Conservation (phyloP, 2,329 filamentous ascomycete species). For the Aspergillus sp. region DNA sequence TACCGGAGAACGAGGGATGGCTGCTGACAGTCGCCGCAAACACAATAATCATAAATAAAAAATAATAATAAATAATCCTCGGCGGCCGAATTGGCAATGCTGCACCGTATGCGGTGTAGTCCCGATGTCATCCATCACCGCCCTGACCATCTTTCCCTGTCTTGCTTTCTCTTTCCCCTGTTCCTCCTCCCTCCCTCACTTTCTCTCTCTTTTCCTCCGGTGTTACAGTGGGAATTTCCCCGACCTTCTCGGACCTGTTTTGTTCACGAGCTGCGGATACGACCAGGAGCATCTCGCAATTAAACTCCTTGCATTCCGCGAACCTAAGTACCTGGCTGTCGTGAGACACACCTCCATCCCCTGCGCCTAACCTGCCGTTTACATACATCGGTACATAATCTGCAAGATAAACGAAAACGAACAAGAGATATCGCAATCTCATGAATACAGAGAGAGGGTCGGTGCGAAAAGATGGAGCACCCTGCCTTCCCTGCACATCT, state of each 20-base stretch:
- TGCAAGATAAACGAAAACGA: background rate
- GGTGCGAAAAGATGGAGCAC: constrained; percentile 9
- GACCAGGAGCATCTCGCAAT: background rate
- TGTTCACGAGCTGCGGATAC: background rate
- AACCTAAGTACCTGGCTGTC: background rate
- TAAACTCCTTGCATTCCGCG: background rate
- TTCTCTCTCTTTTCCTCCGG: background rate
- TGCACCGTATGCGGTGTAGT: background rate
- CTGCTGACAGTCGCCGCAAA: background rate
- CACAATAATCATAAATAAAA: background rate
- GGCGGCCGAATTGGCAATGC: background rate
- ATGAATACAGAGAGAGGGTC: background rate
- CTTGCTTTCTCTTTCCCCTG: background rate
- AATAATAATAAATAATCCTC: background rate
- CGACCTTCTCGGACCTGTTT: background rate
- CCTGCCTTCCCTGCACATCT: constrained; percentile 1
- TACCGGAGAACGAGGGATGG: no score
- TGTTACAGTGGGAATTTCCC: background rate
- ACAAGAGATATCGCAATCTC: background rate
- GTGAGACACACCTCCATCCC: background rate
- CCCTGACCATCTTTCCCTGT: background rate
- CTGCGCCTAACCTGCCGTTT: background rate
- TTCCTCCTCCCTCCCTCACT: background rate
- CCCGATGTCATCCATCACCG: background rate
- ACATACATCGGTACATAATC: background rate